These are phyloP conservation scores for Astrocystis sublimbata DNA, from an alignment of 495 filamentous ascomycete genomes.

Conservation along the genomic window DNA sequence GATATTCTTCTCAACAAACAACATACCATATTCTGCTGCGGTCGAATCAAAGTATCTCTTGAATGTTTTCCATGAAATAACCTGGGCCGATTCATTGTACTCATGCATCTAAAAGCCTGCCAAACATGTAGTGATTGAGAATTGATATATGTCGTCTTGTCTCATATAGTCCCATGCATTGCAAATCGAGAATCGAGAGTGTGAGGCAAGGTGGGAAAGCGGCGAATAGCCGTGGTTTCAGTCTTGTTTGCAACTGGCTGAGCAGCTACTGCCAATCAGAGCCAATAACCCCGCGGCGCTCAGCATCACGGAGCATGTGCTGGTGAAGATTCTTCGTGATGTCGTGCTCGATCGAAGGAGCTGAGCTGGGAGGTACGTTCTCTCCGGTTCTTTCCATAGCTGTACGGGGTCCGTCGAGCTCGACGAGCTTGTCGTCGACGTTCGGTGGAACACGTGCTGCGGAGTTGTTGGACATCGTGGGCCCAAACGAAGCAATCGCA, in stretches of 20 bases:
- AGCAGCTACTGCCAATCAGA: constrained; percentile 30
- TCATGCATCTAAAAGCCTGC: constrained; percentile 30
- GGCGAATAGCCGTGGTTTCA: constrained; percentile 14
- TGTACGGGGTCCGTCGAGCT: constrained; percentile 26
- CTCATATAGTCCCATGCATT: not conserved
- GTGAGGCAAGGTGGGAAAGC: constrained; percentile 15
- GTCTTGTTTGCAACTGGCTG: not conserved
- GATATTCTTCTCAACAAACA: constrained; percentile 4
- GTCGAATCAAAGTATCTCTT: not conserved
- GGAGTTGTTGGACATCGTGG: constrained; percentile 33
- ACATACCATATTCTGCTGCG: constrained; percentile 6
- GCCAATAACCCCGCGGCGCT: constrained; percentile 33
- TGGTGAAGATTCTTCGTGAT: constrained; percentile 27
- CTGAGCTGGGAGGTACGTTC: constrained; percentile 42
- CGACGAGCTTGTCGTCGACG: constrained; percentile 27
- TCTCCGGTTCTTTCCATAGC: constrained; percentile 41
- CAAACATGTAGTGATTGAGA: constrained; percentile 22
- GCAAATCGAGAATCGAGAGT: constrained; percentile 9
- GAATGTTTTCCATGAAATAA: constrained; percentile 21
- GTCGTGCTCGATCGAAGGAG: constrained; percentile 30
- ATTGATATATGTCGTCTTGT: constrained; percentile 7
- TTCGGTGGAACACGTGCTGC: constrained; percentile 26
- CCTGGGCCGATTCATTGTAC: constrained; percentile 27
- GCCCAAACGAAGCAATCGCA: constrained; percentile 45
- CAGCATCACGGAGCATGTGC: constrained; percentile 32